phyloP scores from a whole-genome alignment of 345 rosid genomes.

The Xanthoceras sorbifolium region DNA sequence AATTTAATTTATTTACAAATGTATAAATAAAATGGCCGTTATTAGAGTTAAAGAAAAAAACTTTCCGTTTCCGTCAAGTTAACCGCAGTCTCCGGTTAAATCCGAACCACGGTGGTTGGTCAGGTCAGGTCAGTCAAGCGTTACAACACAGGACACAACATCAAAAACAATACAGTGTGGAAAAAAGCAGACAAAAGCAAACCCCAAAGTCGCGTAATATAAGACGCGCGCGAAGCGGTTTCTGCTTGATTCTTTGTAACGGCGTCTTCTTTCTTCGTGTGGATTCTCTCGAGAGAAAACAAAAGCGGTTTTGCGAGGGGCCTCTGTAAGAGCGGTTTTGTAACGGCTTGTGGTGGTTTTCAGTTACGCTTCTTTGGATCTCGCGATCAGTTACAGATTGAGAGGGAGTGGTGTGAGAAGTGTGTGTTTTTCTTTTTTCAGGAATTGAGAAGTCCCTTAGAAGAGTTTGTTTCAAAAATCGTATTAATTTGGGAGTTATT shows the following conservation, averaged over 20 bases:
- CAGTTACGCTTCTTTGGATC: slow-evolving; percentile 25
- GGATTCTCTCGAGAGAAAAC: slow-evolving; percentile 11
- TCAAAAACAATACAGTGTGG: slow-evolving; percentile 15
- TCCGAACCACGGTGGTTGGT: slow-evolving; percentile 25
- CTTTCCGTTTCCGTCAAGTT: slow-evolving; percentile 24
- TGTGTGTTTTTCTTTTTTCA: not conserved
- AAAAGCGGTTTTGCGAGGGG: slow-evolving; percentile 20
- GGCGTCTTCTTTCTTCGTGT: slow-evolving; percentile 30
- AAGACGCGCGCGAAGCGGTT: slow-evolving; percentile 41
- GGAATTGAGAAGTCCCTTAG: slow-evolving; percentile 6
- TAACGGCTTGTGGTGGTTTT: slow-evolving; percentile 35
- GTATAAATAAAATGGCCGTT: not conserved
- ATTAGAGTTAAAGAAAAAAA: not conserved
- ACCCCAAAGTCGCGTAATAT: slow-evolving; percentile 36
- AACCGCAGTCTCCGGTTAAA: slow-evolving; percentile 28
- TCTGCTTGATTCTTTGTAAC: slow-evolving; percentile 36
- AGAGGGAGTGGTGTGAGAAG: not conserved
- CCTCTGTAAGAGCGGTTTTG: slow-evolving; percentile 23
- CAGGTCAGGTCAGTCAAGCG: slow-evolving; percentile 31
- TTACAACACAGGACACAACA: slow-evolving; percentile 19
- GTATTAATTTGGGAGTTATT: slow-evolving; percentile 9
- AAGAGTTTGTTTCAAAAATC: not conserved
- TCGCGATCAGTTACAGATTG: slow-evolving; percentile 34
- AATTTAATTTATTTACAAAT: not conserved
- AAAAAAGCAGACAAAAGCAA: slow-evolving; percentile 23